These are phyloP conservation scores for Fusarium clavum DNA, from an alignment of 2,329 filamentous ascomycete species.

Conservation along the genomic window DNA sequence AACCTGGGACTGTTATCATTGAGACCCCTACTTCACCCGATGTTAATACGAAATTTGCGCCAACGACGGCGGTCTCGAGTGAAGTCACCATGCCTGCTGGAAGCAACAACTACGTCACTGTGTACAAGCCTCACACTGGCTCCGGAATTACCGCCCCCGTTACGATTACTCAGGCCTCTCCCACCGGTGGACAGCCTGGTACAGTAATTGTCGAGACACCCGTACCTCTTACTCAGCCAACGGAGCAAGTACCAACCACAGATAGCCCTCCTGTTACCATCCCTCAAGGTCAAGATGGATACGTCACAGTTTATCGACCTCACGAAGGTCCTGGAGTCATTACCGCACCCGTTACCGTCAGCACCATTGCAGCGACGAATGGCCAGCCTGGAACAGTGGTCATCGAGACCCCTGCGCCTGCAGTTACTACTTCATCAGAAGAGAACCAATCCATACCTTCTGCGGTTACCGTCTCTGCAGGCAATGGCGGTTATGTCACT, in stretches of 20 bases:
- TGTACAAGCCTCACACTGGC: slow-evolving; percentile 29
- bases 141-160: slow-evolving; percentile 24
- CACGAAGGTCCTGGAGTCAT: slow-evolving; percentile 24
- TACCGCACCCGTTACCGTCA: slow-evolving; percentile 26
- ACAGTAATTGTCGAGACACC: slow-evolving; percentile 35
- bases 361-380: slow-evolving; percentile 16
- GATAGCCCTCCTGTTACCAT: slow-evolving; percentile 19
- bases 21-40: slow-evolving; percentile 20
- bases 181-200: slow-evolving; percentile 30
- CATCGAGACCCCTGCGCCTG: slow-evolving; percentile 26
- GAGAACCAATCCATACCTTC: slow-evolving; percentile 1
- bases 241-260: background rate
- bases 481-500: slow-evolving; percentile 20
- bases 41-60: slow-evolving; percentile 26
- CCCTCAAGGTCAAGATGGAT: slow-evolving; percentile 30
- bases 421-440: background rate
- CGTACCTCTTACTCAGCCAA: background rate
- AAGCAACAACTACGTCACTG: slow-evolving; percentile 19
- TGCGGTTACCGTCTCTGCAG: slow-evolving; percentile 17
- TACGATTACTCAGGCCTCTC: slow-evolving; percentile 33
- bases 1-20: slow-evolving; percentile 33
- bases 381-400: slow-evolving; percentile 34
- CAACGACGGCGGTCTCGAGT: background rate
- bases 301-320: slow-evolving; percentile 27
- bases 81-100: slow-evolving; percentile 18